Evolutionary conservation across 208 protist genomes (phyloP).

Genomic region (Crithidia thermophila): DNA sequence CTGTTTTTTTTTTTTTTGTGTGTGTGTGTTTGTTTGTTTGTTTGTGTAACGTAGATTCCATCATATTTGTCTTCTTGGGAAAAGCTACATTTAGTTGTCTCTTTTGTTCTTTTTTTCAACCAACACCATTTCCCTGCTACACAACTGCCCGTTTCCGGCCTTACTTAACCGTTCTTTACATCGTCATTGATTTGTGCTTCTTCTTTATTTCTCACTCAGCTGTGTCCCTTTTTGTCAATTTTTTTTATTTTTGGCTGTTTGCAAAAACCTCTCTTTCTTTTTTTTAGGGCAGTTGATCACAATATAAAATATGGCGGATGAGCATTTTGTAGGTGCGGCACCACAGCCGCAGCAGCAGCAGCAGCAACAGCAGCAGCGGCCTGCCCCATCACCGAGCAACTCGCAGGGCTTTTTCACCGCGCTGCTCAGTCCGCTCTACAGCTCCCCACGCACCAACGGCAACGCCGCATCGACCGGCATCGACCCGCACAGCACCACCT

Average conservation of each 20-base stretch:
- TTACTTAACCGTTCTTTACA: no score
- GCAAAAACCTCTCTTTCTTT: neutral
- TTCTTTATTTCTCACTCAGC: no score
- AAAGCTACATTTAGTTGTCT: no score
- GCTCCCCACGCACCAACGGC: neutral
- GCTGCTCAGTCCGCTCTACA: conserved; percentile 7
- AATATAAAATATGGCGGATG: conserved; percentile 13
- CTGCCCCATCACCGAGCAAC: neutral
- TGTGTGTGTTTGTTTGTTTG: conserved; percentile 11
- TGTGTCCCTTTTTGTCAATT: no score
- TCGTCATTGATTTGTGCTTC: no score
- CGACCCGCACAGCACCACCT: neutral
- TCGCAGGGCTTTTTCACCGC: conserved; percentile 9
- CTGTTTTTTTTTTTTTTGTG: neutral
- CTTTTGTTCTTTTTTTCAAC: conserved; percentile 1
- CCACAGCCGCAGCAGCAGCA: no score
- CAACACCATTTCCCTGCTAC: neutral
- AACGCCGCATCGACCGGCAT: neutral
- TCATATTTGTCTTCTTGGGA: no score
- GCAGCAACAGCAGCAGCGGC: conserved; percentile 2
- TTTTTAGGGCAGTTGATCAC: no score
- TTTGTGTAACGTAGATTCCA: neutral
- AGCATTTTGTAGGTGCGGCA: neutral
- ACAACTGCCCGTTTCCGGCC: no score
- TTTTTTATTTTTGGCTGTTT: no score